Evolutionary conservation across 2,329 filamentous ascomycete genomes (phyloP).

Genomic region (Paraconiothyrium sp.): DNA sequence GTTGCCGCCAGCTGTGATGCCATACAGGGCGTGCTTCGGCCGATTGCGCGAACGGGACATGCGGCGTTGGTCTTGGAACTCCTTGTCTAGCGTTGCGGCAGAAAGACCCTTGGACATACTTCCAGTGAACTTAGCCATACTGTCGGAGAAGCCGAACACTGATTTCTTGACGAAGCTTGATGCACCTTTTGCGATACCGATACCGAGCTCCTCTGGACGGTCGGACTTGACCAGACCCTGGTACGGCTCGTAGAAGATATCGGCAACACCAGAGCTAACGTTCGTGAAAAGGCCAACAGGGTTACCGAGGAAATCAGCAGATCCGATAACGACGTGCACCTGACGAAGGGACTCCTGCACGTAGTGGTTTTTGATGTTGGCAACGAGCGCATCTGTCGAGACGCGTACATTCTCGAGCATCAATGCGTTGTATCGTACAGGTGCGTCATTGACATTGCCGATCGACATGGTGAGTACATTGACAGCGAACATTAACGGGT

Average conservation of each 20-base stretch:
- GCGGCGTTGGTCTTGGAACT: constrained; percentile 95
- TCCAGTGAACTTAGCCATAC: constrained; percentile 96
- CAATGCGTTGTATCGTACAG: constrained; percentile 89
- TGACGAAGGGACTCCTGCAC: constrained; percentile 96
- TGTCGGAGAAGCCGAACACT: constrained; percentile 96
- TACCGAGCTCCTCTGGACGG: constrained; percentile 90
- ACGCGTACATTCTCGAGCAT: constrained; percentile 96
- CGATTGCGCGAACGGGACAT: constrained; percentile 93
- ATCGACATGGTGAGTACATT: constrained; percentile 99
- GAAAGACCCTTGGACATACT: constrained; percentile 96
- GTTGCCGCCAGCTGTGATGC: constrained; percentile 93
- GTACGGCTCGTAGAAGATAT: constrained; percentile 99
- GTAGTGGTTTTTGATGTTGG: constrained; percentile 93
- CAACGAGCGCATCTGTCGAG: constrained; percentile 81
- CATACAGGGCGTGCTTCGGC: constrained; percentile 96
- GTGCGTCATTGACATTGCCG: constrained; percentile 98
- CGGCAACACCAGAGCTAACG: constrained; percentile 93
- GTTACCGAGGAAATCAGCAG: constrained; percentile 96
- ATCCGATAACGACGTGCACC: constrained; percentile 96
- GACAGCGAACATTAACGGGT: constrained; percentile 98
- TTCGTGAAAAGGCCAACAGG: constrained; percentile 98
- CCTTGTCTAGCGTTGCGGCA: constrained; percentile 95
- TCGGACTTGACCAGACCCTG: constrained; percentile 97
- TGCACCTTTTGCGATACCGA: constrained; percentile 95
- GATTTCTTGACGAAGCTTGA: constrained; percentile 99